Conservation (phyloP, 352 stramenopile species). For the Globisporangium canariense region DNA sequence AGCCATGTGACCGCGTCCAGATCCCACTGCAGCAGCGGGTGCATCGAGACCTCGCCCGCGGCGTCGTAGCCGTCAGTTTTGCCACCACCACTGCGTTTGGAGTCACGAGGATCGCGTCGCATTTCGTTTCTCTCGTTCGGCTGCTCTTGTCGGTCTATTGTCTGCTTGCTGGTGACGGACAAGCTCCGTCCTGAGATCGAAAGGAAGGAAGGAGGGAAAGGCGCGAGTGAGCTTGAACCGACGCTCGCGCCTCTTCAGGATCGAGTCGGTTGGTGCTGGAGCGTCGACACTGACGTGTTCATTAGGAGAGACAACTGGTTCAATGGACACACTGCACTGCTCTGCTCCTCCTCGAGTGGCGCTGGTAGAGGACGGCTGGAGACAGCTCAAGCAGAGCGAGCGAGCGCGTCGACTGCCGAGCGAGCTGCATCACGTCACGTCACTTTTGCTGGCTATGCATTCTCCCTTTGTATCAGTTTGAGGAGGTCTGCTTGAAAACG, state of each 20-base stretch:
- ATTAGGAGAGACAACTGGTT: background rate
- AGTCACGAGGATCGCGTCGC: background rate
- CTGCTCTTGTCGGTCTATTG: background rate
- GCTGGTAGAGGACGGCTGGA: no score
- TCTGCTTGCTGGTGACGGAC: background rate
- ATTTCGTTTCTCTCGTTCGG: background rate
- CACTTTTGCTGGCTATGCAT: no score
- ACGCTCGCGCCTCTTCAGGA: background rate
- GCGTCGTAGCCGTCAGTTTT: background rate
- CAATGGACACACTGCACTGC: background rate
- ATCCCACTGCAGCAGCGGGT: constrained; percentile 60
- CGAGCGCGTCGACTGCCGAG: no score
- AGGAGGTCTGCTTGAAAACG: background rate
- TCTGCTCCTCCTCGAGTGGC: no score
- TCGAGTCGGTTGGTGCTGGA: background rate
- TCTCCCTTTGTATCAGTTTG: constrained; percentile 3
- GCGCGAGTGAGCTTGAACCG: background rate
- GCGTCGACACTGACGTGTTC: background rate
- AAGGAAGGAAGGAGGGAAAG: background rate
- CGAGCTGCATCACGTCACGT: no score
- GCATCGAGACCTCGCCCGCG: constrained; percentile 14
- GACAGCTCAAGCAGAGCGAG: no score
- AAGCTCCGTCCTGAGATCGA: background rate
- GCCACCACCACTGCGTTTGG: no score
- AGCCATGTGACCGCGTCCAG: constrained; percentile 36